phyloP scores from a whole-genome alignment of 768 basidiomycete species.

The Psilocybe cyanescens region DNA sequence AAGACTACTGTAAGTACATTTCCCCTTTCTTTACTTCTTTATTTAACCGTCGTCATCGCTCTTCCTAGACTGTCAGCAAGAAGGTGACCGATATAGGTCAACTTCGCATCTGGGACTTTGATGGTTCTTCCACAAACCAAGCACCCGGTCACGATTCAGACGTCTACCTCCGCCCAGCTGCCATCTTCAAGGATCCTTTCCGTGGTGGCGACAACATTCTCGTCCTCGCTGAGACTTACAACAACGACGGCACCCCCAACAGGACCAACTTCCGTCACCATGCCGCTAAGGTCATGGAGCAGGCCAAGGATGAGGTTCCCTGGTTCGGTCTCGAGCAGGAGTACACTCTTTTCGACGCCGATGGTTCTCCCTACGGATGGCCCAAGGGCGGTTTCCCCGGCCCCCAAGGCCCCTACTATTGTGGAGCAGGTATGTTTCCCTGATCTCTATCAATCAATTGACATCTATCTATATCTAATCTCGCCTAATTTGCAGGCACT shows the following conservation, averaged over 20 bases:
- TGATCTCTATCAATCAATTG: background rate
- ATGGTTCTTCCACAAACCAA: constrained; percentile 97
- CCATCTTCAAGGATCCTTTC: constrained; percentile 99
- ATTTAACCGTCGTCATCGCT: constrained; percentile 2
- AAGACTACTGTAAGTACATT: constrained; percentile 83
- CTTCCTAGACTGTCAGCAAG: constrained; percentile 77
- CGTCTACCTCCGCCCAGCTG: constrained; percentile 95
- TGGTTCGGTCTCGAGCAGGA: constrained; percentile 99
- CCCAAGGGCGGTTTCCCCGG: constrained; percentile 99
- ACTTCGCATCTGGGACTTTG: constrained; percentile 99
- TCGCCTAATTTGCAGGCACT: constrained; percentile 60
- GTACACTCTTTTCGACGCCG: constrained; percentile 95
- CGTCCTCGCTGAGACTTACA: constrained; percentile 96
- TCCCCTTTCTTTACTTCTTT: constrained; percentile 11
- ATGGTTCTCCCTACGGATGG: constrained; percentile 93
- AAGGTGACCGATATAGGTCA: constrained; percentile 87
- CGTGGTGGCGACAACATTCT: constrained; percentile 98
- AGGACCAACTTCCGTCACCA: constrained; percentile 94
- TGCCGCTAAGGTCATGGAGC: constrained; percentile 95
- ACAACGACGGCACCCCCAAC: constrained; percentile 98
- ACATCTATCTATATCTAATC: constrained; percentile 20
- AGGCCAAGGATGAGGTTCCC: constrained; percentile 75
- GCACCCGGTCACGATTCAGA: constrained; percentile 96
- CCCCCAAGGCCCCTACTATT: constrained; percentile 99
- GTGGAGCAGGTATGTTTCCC: constrained; percentile 82